These are phyloP conservation scores for Neurospora discreta DNA, from an alignment of 495 filamentous ascomycete genomes.

Conservation along the genomic window DNA sequence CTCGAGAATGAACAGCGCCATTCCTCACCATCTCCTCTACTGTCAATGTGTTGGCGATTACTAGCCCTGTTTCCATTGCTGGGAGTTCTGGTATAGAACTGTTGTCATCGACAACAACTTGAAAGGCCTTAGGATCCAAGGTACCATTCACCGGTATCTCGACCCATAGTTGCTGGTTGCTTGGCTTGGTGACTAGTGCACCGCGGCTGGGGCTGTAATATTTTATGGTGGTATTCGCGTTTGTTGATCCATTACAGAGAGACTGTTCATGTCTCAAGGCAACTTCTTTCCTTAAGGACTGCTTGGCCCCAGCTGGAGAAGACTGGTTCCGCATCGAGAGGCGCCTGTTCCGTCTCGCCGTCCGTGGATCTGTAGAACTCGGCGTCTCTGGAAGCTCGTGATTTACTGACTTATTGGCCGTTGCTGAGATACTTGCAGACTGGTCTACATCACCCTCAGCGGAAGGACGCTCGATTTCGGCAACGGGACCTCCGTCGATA, in stretches of 20 bases:
- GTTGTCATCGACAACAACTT: not conserved
- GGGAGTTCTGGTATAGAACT: not conserved
- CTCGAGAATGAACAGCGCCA: not conserved
- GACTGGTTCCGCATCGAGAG: not conserved
- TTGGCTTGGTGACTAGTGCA: constrained; percentile 11
- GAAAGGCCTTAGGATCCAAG: not conserved
- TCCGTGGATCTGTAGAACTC: not conserved
- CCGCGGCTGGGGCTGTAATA: not conserved
- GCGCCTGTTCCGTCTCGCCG: not conserved
- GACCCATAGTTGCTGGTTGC: constrained; percentile 15
- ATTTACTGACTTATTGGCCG: not conserved
- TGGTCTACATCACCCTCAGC: not conserved
- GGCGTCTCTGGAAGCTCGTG: not conserved
- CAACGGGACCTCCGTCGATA: not conserved
- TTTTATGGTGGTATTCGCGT: not conserved
- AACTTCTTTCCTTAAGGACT: not conserved
- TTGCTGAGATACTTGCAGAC: not conserved
- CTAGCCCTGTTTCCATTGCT: not conserved
- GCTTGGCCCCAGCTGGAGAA: not conserved
- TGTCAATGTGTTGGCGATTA: not conserved
- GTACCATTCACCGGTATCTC: constrained; percentile 7
- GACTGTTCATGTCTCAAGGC: not conserved
- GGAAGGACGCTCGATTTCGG: not conserved
- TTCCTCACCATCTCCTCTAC: not conserved
- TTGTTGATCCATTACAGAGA: not conserved